Evolutionary conservation across 2,329 filamentous ascomycete genomes (phyloP).

Genomic region (Aspergillus piperis): DNA sequence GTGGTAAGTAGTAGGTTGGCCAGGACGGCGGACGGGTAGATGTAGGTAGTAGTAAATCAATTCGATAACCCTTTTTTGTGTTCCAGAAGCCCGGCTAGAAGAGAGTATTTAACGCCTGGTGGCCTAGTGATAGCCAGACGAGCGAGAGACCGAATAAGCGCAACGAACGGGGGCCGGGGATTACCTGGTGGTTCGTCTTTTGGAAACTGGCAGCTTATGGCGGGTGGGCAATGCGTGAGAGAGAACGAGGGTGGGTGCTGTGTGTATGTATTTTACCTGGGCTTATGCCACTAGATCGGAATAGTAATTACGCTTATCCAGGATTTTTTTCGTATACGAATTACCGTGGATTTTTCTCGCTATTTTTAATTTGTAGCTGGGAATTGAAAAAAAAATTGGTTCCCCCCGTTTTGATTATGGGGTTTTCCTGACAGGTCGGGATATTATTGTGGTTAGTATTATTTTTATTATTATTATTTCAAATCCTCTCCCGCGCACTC

Average conservation of each 20-base stretch:
- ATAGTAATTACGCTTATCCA: background rate
- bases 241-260: background rate
- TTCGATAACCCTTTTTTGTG: background rate
- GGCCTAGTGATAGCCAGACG: background rate
- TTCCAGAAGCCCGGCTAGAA: conserved; percentile 7
- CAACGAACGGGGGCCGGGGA: conserved; percentile 10
- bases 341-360: background rate
- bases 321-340: background rate
- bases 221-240: background rate
- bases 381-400: background rate
- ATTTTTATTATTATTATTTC: conserved; percentile 5
- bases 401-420: background rate
- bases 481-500: background rate
- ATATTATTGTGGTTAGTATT: background rate
- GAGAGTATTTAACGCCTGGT: conserved; percentile 8
- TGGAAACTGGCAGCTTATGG: conserved; percentile 5
- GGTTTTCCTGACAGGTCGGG: background rate
- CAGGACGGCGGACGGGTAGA: background rate
- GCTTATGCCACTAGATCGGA: background rate
- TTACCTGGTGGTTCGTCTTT: conserved; percentile 4
- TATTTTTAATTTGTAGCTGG: background rate
- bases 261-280: background rate
- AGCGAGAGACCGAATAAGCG: conserved; percentile 1
- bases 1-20: background rate
- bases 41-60: background rate